Percentiles rank a stretch among this genome's conserved stretches.
Conservation (phyloP, 2,329 filamentous ascomycete species). For the Leptographium radiaticola region DNA sequence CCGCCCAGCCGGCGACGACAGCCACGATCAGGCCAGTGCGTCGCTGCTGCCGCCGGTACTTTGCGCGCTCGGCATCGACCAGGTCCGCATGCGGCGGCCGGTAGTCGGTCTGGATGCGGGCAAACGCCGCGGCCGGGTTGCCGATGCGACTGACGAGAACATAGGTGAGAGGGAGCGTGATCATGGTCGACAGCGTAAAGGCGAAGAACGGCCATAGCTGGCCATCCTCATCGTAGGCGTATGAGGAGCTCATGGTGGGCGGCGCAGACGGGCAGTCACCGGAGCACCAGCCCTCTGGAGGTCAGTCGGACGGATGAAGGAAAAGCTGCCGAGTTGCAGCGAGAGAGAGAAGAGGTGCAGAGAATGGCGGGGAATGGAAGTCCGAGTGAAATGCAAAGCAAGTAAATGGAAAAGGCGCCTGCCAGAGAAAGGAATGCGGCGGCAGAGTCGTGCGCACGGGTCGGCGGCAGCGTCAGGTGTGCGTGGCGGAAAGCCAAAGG, state of each 20-base stretch:
- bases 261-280: background rate
- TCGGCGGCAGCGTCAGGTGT: background rate
- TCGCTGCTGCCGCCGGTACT: constrained; percentile 81
- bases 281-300: background rate
- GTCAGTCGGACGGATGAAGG: background rate
- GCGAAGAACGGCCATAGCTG: constrained; percentile 99
- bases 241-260: constrained; percentile 73
- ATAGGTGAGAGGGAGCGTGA: constrained; percentile 85
- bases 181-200: constrained; percentile 73
- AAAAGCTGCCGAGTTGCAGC: background rate
- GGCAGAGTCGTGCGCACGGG: background rate
- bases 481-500: background rate
- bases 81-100: constrained; percentile 71
- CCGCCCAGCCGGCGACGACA: constrained; percentile 62
- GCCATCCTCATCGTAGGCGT: constrained; percentile 95
- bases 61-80: constrained; percentile 68
- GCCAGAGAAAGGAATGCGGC: background rate
- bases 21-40: constrained; percentile 73
- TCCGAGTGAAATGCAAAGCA: background rate
- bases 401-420: background rate
- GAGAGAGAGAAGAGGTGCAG: no score
- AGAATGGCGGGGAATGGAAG: background rate
- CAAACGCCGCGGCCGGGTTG: constrained; percentile 65
- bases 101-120: constrained; percentile 71
- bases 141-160: constrained; percentile 68